These are phyloP conservation scores for Kwoniella dendrophila DNA, from an alignment of 768 basidiomycete genomes.

Conservation along the genomic window DNA sequence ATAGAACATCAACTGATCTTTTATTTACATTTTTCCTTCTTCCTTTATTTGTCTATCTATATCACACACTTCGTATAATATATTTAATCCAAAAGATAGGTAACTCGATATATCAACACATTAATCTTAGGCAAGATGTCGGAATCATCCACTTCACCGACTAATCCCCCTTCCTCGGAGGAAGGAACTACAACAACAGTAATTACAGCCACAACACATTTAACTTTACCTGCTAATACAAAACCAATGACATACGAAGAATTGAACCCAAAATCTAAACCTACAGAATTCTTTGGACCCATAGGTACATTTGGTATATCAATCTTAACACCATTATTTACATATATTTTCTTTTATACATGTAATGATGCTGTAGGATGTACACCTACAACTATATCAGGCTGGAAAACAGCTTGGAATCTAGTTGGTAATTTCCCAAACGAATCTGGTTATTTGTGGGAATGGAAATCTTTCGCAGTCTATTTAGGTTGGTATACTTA, in stretches of 20 bases:
- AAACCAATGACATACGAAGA: constrained; percentile 47
- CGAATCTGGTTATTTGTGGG: constrained; percentile 68
- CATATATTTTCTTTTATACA: constrained; percentile 50
- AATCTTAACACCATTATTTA: constrained; percentile 43
- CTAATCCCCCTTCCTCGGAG: constrained; percentile 18
- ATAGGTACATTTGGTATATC: constrained; percentile 40
- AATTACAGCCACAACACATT: constrained; percentile 49
- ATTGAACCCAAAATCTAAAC: constrained; percentile 46
- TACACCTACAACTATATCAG: constrained; percentile 33
- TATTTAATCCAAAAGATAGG: neutral
- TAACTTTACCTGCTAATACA: constrained; percentile 50
- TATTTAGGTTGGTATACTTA: constrained; percentile 93
- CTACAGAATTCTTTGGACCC: constrained; percentile 54
- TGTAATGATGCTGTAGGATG: constrained; percentile 55
- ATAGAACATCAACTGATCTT: neutral
- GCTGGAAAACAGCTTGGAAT: constrained; percentile 32
- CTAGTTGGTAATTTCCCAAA: constrained; percentile 39
- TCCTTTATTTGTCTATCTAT: neutral
- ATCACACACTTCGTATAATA: neutral
- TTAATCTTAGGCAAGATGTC: neutral
- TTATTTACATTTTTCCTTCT: neutral
- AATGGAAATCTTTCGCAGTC: constrained; percentile 70
- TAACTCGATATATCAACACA: neutral
- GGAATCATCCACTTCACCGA: neutral
- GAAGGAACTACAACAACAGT: constrained; percentile 42